Percentiles rank a stretch among this genome's conserved stretches.
These are phyloP conservation scores for Beta vulgaris DNA, from an alignment of 148 eudicot genomes.

Conservation along the genomic window DNA sequence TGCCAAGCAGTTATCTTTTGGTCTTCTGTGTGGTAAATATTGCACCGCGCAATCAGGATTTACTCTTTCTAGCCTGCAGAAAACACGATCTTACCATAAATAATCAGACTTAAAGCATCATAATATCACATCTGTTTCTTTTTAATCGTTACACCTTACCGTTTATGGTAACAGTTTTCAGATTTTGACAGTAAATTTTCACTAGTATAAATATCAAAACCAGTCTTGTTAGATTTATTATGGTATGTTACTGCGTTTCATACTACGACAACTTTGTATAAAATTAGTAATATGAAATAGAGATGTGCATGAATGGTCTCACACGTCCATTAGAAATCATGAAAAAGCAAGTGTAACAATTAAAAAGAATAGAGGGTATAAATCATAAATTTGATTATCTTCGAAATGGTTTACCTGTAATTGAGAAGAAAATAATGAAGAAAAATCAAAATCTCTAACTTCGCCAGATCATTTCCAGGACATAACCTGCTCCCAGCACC, in stretches of 20 bases:
- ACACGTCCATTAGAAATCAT: too few relatives aligned
- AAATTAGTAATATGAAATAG: too few relatives aligned
- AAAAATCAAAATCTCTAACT: slow-evolving; percentile 81
- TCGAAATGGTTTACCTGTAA: slow-evolving; percentile 45
- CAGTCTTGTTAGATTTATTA: too few relatives aligned
- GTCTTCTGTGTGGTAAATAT: slow-evolving; percentile 78
- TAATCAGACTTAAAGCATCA: background rate
- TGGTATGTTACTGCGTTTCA: too few relatives aligned
- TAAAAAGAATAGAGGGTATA: too few relatives aligned
- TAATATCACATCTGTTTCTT: too few relatives aligned
- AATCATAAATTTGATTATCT: background rate
- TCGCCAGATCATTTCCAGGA: slow-evolving; percentile 93
- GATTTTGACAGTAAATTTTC: too few relatives aligned
- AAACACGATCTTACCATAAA: background rate
- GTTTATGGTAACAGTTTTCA: too few relatives aligned
- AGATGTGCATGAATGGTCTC: background rate
- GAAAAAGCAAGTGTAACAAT: too few relatives aligned
- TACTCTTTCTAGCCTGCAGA: slow-evolving; percentile 56
- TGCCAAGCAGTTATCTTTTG: slow-evolving; percentile 79
- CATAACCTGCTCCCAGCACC: slow-evolving; percentile 78
- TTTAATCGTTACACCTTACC: too few relatives aligned
- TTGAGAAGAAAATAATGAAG: slow-evolving; percentile 80
- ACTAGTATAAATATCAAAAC: too few relatives aligned
- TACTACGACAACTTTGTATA: too few relatives aligned
- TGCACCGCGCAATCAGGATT: slow-evolving; percentile 52